These are phyloP conservation scores for Wolfiporia cocos DNA, from an alignment of 1,284 basidiomycete genomes.

Conservation along the genomic window DNA sequence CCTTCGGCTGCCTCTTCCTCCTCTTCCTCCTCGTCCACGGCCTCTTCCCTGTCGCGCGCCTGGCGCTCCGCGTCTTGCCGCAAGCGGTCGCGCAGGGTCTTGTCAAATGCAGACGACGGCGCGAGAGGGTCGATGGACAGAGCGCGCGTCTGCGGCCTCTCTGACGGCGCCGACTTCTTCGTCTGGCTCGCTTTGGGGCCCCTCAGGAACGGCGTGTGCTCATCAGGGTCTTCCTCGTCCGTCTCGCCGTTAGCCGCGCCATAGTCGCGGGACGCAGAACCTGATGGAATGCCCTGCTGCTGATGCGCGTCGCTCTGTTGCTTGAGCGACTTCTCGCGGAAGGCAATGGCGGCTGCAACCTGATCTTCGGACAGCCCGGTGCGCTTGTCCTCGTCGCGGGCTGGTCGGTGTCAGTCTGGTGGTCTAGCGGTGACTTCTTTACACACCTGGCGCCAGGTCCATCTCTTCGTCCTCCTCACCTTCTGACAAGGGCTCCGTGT, in stretches of 20 bases:
- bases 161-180: slow-evolving; percentile 7
- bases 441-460: slow-evolving; percentile 53
- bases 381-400: slow-evolving; percentile 74
- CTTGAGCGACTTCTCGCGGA: slow-evolving; percentile 74
- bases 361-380: slow-evolving; percentile 69
- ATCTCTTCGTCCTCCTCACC: slow-evolving; percentile 84
- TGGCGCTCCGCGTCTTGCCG: slow-evolving; percentile 28
- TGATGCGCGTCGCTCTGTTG: slow-evolving; percentile 28
- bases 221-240: slow-evolving; percentile 30
- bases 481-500: slow-evolving; percentile 86
- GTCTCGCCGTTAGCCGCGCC: slow-evolving; percentile 17
- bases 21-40: slow-evolving; percentile 28
- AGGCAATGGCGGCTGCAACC: slow-evolving; percentile 75
- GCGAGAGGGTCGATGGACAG: slow-evolving; percentile 83
- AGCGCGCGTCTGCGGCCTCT: slow-evolving; percentile 29
- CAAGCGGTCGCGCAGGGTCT: slow-evolving; percentile 65
- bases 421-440: no score
- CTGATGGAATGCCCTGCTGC: slow-evolving; percentile 7
- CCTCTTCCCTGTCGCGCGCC: slow-evolving; percentile 15
- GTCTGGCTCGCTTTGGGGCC: slow-evolving; percentile 18
- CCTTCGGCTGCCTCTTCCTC: slow-evolving; percentile 33
- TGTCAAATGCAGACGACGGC: slow-evolving; percentile 76
- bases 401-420: no score
- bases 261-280: slow-evolving; percentile 8
- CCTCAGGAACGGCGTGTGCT: slow-evolving; percentile 35